Base-by-base conservation (phyloP, 192 early-diverging fungal genomes). In the Entophlyctis helioformis region DNA sequence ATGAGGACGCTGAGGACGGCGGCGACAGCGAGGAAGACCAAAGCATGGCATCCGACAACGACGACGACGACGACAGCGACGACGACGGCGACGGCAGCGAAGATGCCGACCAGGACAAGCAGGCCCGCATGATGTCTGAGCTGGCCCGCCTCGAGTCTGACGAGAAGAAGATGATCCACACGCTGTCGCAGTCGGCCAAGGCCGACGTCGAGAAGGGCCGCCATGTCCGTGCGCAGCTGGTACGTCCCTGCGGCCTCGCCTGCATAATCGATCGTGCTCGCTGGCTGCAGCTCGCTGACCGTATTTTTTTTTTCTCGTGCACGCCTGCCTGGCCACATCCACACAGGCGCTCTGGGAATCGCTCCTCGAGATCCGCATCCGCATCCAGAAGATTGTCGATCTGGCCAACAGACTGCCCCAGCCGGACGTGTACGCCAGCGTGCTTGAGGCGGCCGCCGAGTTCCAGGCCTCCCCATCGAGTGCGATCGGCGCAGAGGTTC, bases 211-310 rank as follows among this genome's bases (percentile, higher is more conserved):
- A 87, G 59, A 96, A 96, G 52, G 94, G 92, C 23, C 64, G 73
- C n/a, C 85, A 93, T 44, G 87, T 96, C 20, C 67, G 85, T 42
- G 64, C 74, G n/a, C 94, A 98, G 59, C 75, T 89, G 54, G 85
- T 86, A 75, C 50, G 62, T 46, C 26, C 13, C 26, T 5, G 34
- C 22, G 10, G 1, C 9, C 21, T 16, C 11, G 16, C 21, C 11
- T 55, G 1, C 13, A 20, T 27, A 1, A 50, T 25, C 0, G 11
- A 1, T 27, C 6, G 6, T 46, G 2, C 5, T 12, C 3, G 15
- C 8, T 25, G 27, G 9, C 8, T 20, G 36, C 33, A 29, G 12
- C 3, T 10, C 36, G 25, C 6, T 24, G 22, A 20, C 7, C 19
- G 7, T 20, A 40, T 40, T 22, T 40, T 36, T 11, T 46, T 13